Base-by-base conservation (phyloP, 768 basidiomycete genomes). In the Hirschioporus abietinus region DNA sequence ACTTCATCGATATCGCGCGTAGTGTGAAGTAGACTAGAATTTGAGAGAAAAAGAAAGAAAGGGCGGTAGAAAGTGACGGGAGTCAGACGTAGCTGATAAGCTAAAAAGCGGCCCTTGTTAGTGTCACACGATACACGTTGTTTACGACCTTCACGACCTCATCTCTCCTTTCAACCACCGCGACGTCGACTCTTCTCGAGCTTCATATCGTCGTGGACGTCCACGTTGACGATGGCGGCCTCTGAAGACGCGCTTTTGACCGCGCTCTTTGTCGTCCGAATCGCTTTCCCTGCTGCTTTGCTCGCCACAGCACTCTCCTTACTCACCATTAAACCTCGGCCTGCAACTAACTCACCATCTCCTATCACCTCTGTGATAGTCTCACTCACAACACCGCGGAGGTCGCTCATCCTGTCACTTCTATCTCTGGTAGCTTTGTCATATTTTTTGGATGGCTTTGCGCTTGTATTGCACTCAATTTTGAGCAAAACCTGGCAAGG, bases 361-460 rank as follows among this genome's bases (percentile, higher is more conserved):
- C 86, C 86, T 70, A 93, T 94, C 73, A 91, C 87, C 52, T 78
- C 88, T 64, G 91, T 94, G 75, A 86, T 93, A 76, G 86, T 93
- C 73, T 84, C 88, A 65, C 84, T 83, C 66, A 81, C 84, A 67
- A 81, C 88, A 64, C 94, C 95, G 58, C 89, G 95, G 73, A 86
- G 90, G 67, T 83, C 84, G 58, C 77, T 88, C 67, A 94, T 98
- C 74, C 82, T 95, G 61, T 75, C 82, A 58, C 79, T 93, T 68
- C 81, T 96, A 61, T 85, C 89, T 63, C 78, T 95, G 64, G 74
- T 83, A 25, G 84, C 91, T n/a, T 75, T 89, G 63, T 88, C 90
- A 18, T 96, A 87, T 74, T 80, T 96, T 63, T 76, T 87, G 34
- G 93, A 96, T 73, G 95, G 92, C 17, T 80, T 89, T 35, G 81